These are phyloP conservation scores for Sarcocystis neurona DNA, from an alignment of 169 alveolate species.

Conservation along the genomic window DNA sequence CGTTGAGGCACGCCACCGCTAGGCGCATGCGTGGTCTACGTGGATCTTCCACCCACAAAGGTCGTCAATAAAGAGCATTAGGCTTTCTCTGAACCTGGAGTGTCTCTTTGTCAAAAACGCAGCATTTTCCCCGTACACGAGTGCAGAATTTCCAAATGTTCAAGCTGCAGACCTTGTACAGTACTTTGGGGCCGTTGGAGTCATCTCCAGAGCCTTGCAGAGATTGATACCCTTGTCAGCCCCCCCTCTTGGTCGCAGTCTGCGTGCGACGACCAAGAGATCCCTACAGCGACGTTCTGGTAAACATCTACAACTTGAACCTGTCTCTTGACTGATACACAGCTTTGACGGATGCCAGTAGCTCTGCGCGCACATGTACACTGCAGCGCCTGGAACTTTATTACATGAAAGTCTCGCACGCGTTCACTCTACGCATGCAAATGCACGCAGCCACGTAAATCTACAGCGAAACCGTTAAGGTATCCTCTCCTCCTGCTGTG, in stretches of 20 bases:
- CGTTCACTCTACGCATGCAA: too few species aligned
- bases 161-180: neutral
- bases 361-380: too few species aligned
- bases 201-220: neutral
- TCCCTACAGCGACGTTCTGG: too few species aligned
- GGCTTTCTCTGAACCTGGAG: neutral
- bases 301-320: too few species aligned
- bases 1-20: neutral
- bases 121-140: neutral
- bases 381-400: too few species aligned
- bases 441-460: too few species aligned
- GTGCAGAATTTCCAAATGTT: neutral
- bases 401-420: too few species aligned
- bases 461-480: too few species aligned
- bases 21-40: neutral
- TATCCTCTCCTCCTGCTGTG: too few species aligned
- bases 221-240: neutral
- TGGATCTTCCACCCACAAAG: neutral
- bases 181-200: neutral
- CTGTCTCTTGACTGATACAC: too few species aligned
- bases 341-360: too few species aligned
- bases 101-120: neutral
- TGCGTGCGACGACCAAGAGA: neutral
- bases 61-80: neutral
- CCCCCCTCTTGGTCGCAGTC: neutral